Evolutionary conservation across 129 eudicot species (phyloP).

Genomic region (Silybum marianum): DNA sequence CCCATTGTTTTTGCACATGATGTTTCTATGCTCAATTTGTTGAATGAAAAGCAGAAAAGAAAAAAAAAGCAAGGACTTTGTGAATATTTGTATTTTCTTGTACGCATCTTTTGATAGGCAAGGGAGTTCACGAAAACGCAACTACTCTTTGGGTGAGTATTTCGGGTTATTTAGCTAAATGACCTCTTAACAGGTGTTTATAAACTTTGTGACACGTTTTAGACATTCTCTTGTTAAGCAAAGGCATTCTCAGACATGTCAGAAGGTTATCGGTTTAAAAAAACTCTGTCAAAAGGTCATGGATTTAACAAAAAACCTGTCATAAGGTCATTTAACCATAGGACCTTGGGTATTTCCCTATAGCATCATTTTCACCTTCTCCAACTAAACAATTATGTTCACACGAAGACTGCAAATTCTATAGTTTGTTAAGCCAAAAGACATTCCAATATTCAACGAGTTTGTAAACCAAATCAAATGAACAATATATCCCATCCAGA

Average conservation of each 20-base stretch:
- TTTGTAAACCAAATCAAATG: neutral
- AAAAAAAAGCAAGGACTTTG: neutral
- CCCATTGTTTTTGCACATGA: constrained; percentile 33
- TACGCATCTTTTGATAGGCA: neutral
- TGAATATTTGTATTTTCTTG: neutral
- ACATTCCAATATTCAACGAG: neutral
- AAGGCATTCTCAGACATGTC: neutral
- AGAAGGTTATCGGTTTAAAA: neutral
- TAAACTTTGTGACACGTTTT: no score
- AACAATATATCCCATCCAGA: neutral
- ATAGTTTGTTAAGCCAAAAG: neutral
- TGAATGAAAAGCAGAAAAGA: constrained; percentile 3
- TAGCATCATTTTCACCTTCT: neutral
- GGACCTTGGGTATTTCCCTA: neutral
- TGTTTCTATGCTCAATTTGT: constrained; percentile 19
- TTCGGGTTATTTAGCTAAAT: no score
- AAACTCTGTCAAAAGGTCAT: neutral
- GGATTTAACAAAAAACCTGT: no score
- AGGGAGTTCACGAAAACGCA: no score
- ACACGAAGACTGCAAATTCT: neutral
- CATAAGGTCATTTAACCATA: neutral
- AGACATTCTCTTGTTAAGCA: neutral
- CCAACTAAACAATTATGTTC: neutral
- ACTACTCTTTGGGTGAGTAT: neutral
- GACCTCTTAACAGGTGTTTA: neutral